Conservation (phyloP, 495 filamentous ascomycete species). For the Amphirosellinia nigrospora region DNA sequence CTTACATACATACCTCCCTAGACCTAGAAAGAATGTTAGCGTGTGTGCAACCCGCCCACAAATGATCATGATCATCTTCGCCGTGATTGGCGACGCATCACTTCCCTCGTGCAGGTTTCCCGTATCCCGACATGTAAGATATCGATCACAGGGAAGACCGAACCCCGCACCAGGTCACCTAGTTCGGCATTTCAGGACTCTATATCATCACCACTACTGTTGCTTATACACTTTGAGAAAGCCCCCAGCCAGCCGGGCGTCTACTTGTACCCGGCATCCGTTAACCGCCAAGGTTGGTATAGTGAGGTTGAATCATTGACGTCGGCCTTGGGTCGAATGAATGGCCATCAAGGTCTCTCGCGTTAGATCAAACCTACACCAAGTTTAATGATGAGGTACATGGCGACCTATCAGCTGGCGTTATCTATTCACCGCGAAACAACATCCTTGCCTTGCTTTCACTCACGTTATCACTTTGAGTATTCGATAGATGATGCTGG, state of each 20-base stretch:
- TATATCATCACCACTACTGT: not conserved
- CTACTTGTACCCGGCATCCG: not conserved
- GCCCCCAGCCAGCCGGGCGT: not conserved
- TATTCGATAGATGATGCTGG: too few species aligned
- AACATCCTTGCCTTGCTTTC: not conserved
- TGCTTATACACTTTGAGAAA: not conserved
- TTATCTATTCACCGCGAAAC: not conserved
- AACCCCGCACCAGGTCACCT: not conserved
- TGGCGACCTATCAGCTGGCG: not conserved
- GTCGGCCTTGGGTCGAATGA: not conserved
- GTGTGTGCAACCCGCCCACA: not conserved
- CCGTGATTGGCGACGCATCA: constrained; percentile 1
- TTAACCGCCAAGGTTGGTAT: not conserved
- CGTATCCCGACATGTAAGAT: not conserved
- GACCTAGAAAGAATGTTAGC: not conserved
- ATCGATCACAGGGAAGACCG: not conserved
- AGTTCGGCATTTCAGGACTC: not conserved
- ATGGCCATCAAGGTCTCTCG: not conserved
- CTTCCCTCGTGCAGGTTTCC: not conserved
- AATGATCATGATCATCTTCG: not conserved
- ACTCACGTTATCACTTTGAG: not conserved
- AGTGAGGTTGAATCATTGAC: not conserved
- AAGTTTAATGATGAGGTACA: not conserved
- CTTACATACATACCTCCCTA: constrained; percentile 9
- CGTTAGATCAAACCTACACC: not conserved